These are phyloP conservation scores for Claviceps sp. DNA, from an alignment of 2,329 filamentous ascomycete genomes.

Conservation along the genomic window DNA sequence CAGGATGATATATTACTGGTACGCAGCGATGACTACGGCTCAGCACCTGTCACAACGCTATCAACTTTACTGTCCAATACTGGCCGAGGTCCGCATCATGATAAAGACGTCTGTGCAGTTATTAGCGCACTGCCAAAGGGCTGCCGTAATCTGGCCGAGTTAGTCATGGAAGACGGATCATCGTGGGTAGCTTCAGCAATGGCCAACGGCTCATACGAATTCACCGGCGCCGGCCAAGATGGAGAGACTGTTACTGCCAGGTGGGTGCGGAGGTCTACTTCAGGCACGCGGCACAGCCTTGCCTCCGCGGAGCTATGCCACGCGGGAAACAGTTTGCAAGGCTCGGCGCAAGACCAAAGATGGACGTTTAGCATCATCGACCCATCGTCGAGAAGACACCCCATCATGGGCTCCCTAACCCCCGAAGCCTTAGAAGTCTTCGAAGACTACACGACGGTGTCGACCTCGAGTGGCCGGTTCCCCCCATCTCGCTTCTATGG, in stretches of 20 bases:
- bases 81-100: constrained; percentile 31
- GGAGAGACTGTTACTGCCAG: constrained; percentile 48
- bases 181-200: constrained; percentile 42
- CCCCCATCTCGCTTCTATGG: constrained; percentile 28
- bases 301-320: constrained; percentile 10
- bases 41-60: constrained; percentile 10
- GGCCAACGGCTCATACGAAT: constrained; percentile 50
- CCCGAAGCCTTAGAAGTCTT: constrained; percentile 52
- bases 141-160: constrained; percentile 43
- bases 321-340: constrained; percentile 12
- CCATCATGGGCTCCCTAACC: constrained; percentile 58
- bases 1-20: constrained; percentile 59
- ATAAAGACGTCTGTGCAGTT: constrained; percentile 49
- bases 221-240: constrained; percentile 43
- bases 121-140: constrained; percentile 44
- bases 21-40: constrained; percentile 52
- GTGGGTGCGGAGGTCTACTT: constrained; percentile 46
- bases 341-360: constrained; percentile 30
- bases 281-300: constrained; percentile 8
- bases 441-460: constrained; percentile 50
- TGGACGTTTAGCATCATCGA: constrained; percentile 71
- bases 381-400: constrained; percentile 54
- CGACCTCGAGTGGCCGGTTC: constrained; percentile 33
- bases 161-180: constrained; percentile 51
- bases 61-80: constrained; percentile 23